phyloP scores from a whole-genome alignment of 129 eudicot genomes.

The Apium graveolens region DNA sequence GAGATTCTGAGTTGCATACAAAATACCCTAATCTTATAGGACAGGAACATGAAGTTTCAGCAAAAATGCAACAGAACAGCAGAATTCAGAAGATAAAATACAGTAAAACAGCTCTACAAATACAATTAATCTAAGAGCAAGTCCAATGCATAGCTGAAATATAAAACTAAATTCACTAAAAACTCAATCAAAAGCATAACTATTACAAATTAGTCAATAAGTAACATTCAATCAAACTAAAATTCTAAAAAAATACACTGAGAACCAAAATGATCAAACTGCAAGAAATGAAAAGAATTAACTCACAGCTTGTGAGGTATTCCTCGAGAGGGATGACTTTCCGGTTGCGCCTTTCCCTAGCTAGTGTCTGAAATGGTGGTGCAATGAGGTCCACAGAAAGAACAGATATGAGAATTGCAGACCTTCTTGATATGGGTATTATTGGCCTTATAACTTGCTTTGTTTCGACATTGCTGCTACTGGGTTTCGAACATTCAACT shows the following conservation, averaged over 20 bases:
- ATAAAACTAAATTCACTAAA: background rate
- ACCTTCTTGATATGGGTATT: slow-evolving; percentile 67
- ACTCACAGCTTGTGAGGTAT: slow-evolving; percentile 59
- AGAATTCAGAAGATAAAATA: background rate
- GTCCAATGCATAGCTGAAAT: background rate
- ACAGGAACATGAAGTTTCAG: background rate
- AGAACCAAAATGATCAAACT: background rate
- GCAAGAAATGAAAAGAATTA: background rate
- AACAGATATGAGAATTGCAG: slow-evolving; percentile 43
- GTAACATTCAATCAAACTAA: background rate
- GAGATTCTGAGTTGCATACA: background rate
- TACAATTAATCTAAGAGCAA: background rate
- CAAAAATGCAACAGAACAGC: background rate
- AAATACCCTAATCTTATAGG: background rate
- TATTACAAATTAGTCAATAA: background rate
- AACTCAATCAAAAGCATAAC: background rate
- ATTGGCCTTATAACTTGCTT: slow-evolving; percentile 21
- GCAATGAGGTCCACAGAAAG: slow-evolving; percentile 43
- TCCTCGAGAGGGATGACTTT: slow-evolving; percentile 80
- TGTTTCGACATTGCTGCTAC: slow-evolving; percentile 7
- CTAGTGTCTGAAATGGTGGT: slow-evolving; percentile 41
- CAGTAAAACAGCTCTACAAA: background rate
- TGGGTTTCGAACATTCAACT: slow-evolving; percentile 20
- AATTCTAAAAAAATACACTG: background rate
- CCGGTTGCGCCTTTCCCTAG: slow-evolving; percentile 79